Evolutionary conservation across 1,284 basidiomycete species (phyloP), one percentile per base, ranked within the genome.

Genomic region (Cryptococcus hybrid): DNA sequence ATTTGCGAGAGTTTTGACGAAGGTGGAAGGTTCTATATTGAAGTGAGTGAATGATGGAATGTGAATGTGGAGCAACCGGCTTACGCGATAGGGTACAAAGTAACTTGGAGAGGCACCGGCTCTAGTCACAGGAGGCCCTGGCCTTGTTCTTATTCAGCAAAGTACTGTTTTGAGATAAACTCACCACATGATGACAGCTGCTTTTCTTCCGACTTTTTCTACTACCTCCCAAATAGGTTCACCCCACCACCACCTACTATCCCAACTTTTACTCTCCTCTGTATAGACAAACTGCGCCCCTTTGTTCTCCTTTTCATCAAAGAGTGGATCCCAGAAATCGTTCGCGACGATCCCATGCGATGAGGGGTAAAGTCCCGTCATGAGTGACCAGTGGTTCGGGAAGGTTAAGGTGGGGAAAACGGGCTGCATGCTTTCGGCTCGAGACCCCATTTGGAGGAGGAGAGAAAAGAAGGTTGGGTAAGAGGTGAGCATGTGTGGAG

Each of bases 201-300:
- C 87, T 39, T 84, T 81, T n/a, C 91, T 72, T 0, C 87, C 87
- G 5, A 85, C 85, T 60, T 85, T 86, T 59, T 82, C 83, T 1
- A 86, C 88, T 0, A 90, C 92, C 67, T 90, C 89, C 92, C 92
- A 95, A 82, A 93, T 87, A 37, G 92, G 90, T 71, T 93, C 90
- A 49, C 92, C 92, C 39, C 83, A 76, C 92, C 92, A 94, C 90
- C 92, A 95, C 1, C 79, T 69, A 0, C 86, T 70, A 58, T 85
- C 82, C 85, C 86, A 88, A 36, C 82, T 84, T 2, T 83, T 83
- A 5, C 84, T 80, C 4, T 81, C 76, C 30, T 81, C 79, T 58
- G 86, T 87, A 69, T 92, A 69, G 3, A 60, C 51, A 45, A 72
- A 72, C 40, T 65, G 60, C 5, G 47, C 50, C 1, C 56, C 56